Evolutionary conservation across 1,284 basidiomycete species (phyloP).

Genomic region (Cryptococcus deneoformans): DNA sequence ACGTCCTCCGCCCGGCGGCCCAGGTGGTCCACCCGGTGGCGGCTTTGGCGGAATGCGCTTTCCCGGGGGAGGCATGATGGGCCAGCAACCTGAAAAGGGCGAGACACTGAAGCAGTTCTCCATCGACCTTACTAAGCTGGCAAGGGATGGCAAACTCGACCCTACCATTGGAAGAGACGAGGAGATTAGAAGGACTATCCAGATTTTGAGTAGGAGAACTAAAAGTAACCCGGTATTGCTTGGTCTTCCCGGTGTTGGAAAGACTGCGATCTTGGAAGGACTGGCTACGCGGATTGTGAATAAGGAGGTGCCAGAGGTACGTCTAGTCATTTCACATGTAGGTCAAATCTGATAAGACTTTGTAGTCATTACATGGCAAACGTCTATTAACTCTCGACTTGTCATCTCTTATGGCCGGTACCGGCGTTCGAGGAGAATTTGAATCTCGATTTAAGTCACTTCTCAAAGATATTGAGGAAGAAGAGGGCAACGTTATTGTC

Average conservation of each 20-base stretch:
- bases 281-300: slow-evolving; percentile 82
- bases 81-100: slow-evolving; percentile 58
- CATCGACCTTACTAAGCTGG: slow-evolving; percentile 78
- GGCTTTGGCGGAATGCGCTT: slow-evolving; percentile 31
- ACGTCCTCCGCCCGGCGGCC: slow-evolving; percentile 7
- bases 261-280: slow-evolving; percentile 88
- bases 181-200: slow-evolving; percentile 86
- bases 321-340: slow-evolving; percentile 15
- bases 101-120: slow-evolving; percentile 82
- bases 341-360: not conserved
- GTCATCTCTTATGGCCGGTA: slow-evolving; percentile 76
- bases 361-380: slow-evolving; percentile 73
- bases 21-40: slow-evolving; percentile 22
- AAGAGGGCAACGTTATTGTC: slow-evolving; percentile 64
- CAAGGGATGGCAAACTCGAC: slow-evolving; percentile 78
- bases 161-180: slow-evolving; percentile 87
- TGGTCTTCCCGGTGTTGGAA: slow-evolving; percentile 72
- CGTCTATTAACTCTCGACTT: slow-evolving; percentile 79
- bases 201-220: slow-evolving; percentile 65
- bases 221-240: slow-evolving; percentile 79
- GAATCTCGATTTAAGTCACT: slow-evolving; percentile 89
- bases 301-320: slow-evolving; percentile 85
- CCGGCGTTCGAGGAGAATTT: slow-evolving; percentile 84
- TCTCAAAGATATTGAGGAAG: slow-evolving; percentile 80
- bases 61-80: slow-evolving; percentile 25